Percentiles rank a stretch among this genome's conserved stretches.
These are phyloP conservation scores for Calophaca sinica DNA, from an alignment of 306 rosid species.

Conservation along the genomic window DNA sequence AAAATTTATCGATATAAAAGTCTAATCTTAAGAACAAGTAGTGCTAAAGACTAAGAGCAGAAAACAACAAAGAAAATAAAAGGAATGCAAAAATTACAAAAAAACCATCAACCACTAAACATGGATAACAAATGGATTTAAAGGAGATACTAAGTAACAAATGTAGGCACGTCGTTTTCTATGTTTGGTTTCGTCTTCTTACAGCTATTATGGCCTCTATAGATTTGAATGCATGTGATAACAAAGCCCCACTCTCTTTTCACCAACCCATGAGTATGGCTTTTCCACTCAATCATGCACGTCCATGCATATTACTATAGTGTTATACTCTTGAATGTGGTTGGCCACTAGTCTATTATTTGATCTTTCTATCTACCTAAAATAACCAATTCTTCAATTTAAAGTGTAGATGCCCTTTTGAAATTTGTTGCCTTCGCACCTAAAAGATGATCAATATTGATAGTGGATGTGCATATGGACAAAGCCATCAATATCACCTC, in stretches of 20 bases:
- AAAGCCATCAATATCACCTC: slow-evolving; percentile 41
- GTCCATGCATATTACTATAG: slow-evolving; percentile 35
- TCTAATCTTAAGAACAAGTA: too few relatives aligned
- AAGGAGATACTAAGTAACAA: neutral
- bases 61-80: too few relatives aligned
- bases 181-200: slow-evolving; percentile 20
- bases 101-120: too few relatives aligned
- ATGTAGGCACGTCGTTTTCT: slow-evolving; percentile 40
- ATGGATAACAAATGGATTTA: slow-evolving; percentile 26
- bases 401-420: slow-evolving; percentile 34
- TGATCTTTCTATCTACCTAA: slow-evolving; percentile 31
- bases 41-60: too few relatives aligned
- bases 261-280: slow-evolving; percentile 42
- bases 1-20: too few relatives aligned
- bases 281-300: slow-evolving; percentile 44
- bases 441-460: slow-evolving; percentile 32
- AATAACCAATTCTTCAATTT: slow-evolving; percentile 15
- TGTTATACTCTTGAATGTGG: slow-evolving; percentile 18
- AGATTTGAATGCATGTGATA: slow-evolving; percentile 44
- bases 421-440: slow-evolving; percentile 36
- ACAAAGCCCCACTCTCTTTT: slow-evolving; percentile 38
- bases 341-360: slow-evolving; percentile 40
- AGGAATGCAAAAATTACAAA: too few relatives aligned
- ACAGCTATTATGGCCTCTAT: slow-evolving; percentile 37
- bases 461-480: slow-evolving; percentile 41